Evolutionary conservation across 164 flowering plant species (phyloP).

Genomic region (Stephania cephalantha): DNA sequence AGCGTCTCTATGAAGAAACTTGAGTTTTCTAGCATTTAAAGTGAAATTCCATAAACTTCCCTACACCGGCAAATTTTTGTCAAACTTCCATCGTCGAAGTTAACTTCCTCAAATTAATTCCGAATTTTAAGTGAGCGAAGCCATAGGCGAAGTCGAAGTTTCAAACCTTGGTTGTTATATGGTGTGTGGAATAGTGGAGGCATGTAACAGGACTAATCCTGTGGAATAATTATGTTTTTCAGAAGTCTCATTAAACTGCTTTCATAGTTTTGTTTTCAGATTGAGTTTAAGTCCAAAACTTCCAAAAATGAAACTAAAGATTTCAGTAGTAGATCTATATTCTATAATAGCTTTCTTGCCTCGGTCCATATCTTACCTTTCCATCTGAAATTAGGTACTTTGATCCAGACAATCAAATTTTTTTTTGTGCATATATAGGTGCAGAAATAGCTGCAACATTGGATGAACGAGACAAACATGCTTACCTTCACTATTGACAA

Average conservation of each 20-base stretch:
- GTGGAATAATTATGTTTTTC: background rate
- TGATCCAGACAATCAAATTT: background rate
- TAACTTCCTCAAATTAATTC: too few species aligned
- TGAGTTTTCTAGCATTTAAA: too few species aligned
- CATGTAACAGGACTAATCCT: too few species aligned
- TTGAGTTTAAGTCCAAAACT: background rate
- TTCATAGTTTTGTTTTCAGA: background rate
- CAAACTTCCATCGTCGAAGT: too few species aligned
- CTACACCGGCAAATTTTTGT: too few species aligned
- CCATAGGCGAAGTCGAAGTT: too few species aligned
- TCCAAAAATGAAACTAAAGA: background rate
- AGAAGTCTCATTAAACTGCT: background rate
- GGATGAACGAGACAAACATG: background rate
- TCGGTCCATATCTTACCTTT: background rate
- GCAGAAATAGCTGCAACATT: background rate
- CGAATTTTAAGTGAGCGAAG: too few species aligned
- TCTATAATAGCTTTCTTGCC: background rate
- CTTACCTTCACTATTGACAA: constrained; percentile 91
- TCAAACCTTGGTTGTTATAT: too few species aligned
- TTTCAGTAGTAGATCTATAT: background rate
- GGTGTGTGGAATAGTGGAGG: too few species aligned
- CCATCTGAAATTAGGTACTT: background rate
- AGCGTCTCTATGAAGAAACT: too few species aligned
- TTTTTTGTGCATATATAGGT: background rate
- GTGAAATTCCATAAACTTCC: too few species aligned